phyloP scores from a whole-genome alignment of 805 yeast genomes.

The Candida piceae region DNA sequence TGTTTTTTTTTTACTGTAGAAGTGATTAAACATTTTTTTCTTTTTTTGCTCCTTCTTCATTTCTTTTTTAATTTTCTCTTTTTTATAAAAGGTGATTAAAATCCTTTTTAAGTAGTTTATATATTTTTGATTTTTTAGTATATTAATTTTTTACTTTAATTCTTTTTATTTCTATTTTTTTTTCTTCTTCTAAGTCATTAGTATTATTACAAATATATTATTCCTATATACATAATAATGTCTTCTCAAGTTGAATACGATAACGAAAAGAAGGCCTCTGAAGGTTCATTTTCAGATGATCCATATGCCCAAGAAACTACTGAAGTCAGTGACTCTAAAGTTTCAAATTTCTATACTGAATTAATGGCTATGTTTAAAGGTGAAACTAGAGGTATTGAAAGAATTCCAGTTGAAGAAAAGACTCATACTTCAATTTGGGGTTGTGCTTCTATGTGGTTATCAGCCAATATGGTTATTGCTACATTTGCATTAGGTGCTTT shows the following conservation, averaged over 20 bases:
- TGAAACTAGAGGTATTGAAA: slow-evolving; percentile 75
- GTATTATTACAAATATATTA: too few species aligned
- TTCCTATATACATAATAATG: too few species aligned
- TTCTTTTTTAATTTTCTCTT: too few species aligned
- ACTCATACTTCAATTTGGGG: slow-evolving; percentile 58
- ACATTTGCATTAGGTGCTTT: slow-evolving; percentile 74
- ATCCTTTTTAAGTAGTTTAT: too few species aligned
- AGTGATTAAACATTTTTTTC: too few species aligned
- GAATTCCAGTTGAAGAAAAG: slow-evolving; percentile 75
- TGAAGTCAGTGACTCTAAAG: slow-evolving; percentile 11
- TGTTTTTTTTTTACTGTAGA: too few species aligned
- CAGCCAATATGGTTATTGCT: slow-evolving; percentile 85
- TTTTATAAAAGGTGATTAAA: background rate
- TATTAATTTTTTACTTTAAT: too few species aligned
- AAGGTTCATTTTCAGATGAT: slow-evolving; percentile 20
- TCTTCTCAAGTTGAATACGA: too few species aligned
- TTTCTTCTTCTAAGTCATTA: too few species aligned
- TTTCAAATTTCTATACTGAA: slow-evolving; percentile 16
- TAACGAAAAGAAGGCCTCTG: slow-evolving; percentile 17
- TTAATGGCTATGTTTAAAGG: slow-evolving; percentile 32
- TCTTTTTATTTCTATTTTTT: too few species aligned
- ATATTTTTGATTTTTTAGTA: too few species aligned
- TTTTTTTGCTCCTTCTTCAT: too few species aligned
- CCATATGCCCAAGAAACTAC: slow-evolving; percentile 20
- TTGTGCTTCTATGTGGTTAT: slow-evolving; percentile 86